Percentiles rank a stretch among this genome's conserved stretches.
Evolutionary conservation across 306 rosid genomes (phyloP).

Genomic region (Prunus persica): Prunus_persica_NCBIv2 NC_034014.1:23568501-23569000

Average conservation of each 20-base stretch:
- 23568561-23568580: conserved; percentile 29
- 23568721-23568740: conserved; percentile 33
- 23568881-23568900: conserved; percentile 56
- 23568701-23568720: conserved; percentile 59
- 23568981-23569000: conserved; percentile 48
- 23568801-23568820: conserved; percentile 41
- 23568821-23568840: conserved; percentile 59
- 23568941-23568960: conserved; percentile 46
- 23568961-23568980: conserved; percentile 59
- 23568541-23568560: conserved; percentile 45
- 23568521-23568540: conserved; percentile 44
- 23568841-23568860: conserved; percentile 48
- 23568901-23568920: conserved; percentile 51
- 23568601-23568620: conserved; percentile 38
- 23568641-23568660: conserved; percentile 58
- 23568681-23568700: conserved; percentile 50
- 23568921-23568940: conserved; percentile 50
- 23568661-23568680: conserved; percentile 70
- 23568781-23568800: conserved; percentile 42
- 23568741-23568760: conserved; percentile 70
- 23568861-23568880: conserved; percentile 62
- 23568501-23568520: conserved; percentile 43
- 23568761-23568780: conserved; percentile 73
- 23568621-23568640: conserved; percentile 14
- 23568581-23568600: conserved; percentile 16